These are phyloP conservation scores for Rubus idaeus DNA, from an alignment of 306 rosid species.

Conservation along the genomic window DNA sequence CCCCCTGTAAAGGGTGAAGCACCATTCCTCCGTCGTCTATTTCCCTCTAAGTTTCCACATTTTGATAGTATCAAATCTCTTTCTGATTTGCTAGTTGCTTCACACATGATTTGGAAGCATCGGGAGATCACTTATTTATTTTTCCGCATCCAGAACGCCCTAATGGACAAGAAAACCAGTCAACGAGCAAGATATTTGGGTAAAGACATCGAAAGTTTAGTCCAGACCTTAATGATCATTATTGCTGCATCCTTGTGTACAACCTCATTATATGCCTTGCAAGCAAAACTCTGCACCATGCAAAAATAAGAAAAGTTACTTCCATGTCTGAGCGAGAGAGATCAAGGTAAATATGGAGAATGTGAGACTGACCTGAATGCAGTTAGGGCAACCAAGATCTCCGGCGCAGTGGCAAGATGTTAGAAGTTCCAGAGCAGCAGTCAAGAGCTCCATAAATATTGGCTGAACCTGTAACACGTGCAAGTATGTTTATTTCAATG, in stretches of 20 bases:
- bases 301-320: constrained; percentile 20
- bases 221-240: constrained; percentile 77
- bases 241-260: constrained; percentile 85
- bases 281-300: constrained; percentile 65
- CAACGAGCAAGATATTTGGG: constrained; percentile 24
- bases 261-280: constrained; percentile 76
- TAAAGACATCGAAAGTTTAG: too few species aligned
- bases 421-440: constrained; percentile 80
- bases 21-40: neutral
- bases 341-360: constrained; percentile 2
- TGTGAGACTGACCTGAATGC: constrained; percentile 62
- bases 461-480: constrained; percentile 66
- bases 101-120: constrained; percentile 9
- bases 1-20: neutral
- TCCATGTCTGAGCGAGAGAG: neutral
- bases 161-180: constrained; percentile 34
- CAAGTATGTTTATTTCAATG: constrained; percentile 9
- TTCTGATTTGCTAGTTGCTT: neutral
- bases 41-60: neutral
- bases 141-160: constrained; percentile 80
- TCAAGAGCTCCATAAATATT: constrained; percentile 61
- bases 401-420: constrained; percentile 61
- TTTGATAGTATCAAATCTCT: neutral
- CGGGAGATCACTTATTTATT: constrained; percentile 7
- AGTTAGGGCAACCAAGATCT: constrained; percentile 77